phyloP scores from a whole-genome alignment of 2,329 filamentous ascomycete species.

The Tolypocladium cylindrosporum region DNA sequence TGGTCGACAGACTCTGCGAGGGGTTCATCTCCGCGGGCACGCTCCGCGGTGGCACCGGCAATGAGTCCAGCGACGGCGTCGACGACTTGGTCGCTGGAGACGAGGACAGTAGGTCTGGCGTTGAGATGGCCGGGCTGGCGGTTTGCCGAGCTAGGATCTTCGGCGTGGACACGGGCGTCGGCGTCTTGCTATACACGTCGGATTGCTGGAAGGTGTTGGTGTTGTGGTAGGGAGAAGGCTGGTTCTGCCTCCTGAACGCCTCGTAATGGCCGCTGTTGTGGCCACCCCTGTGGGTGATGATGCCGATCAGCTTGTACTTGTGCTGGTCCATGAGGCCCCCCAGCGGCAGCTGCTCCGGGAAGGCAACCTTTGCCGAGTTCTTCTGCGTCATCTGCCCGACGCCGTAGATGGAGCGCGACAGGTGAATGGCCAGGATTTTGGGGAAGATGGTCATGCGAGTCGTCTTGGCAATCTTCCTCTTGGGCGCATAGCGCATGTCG shows the following conservation, averaged over 20 bases:
- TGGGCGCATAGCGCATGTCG: constrained; percentile 63
- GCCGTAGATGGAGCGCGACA: constrained; percentile 90
- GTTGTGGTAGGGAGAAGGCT: constrained; percentile 72
- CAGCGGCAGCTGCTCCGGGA: constrained; percentile 76
- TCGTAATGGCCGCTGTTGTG: constrained; percentile 97
- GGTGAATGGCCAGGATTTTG: constrained; percentile 80
- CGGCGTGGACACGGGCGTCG: constrained; percentile 42
- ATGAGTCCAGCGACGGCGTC: constrained; percentile 26
- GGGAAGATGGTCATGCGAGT: constrained; percentile 82
- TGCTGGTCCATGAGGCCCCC: constrained; percentile 70
- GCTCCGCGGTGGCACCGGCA: constrained; percentile 18
- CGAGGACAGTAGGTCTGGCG: constrained; percentile 34
- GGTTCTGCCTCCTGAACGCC: constrained; percentile 79
- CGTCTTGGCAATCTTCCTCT: constrained; percentile 75
- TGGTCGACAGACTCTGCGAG: constrained; percentile 14
- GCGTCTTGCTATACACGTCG: constrained; percentile 58
- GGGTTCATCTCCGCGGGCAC: constrained; percentile 17
- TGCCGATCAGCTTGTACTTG: constrained; percentile 73
- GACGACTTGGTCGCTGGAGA: constrained; percentile 23
- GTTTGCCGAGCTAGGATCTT: constrained; percentile 26
- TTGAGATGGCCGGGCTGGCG: constrained; percentile 34
- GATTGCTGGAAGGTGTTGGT: constrained; percentile 68
- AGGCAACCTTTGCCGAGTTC: constrained; percentile 88
- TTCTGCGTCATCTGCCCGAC: constrained; percentile 68
- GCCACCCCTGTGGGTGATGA: constrained; percentile 90